phyloP scores from a whole-genome alignment of 805 yeast genomes.

The Cyberlindnera sargentensis region DNA sequence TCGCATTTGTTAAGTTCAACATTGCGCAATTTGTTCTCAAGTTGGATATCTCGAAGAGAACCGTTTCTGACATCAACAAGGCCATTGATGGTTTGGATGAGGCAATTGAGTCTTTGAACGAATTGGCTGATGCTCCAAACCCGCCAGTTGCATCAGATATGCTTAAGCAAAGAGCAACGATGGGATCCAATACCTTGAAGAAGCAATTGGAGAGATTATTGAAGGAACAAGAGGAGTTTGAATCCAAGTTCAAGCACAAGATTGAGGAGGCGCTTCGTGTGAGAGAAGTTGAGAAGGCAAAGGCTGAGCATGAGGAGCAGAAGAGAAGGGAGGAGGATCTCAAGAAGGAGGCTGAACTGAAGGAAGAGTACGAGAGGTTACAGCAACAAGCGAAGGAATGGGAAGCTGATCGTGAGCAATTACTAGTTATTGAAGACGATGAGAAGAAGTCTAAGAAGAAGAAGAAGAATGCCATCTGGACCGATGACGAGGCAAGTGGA shows the following conservation, averaged over 20 bases:
- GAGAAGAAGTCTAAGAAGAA: slow-evolving; percentile 29
- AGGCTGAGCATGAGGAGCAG: slow-evolving; percentile 42
- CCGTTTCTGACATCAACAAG: slow-evolving; percentile 49
- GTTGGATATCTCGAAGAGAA: slow-evolving; percentile 50
- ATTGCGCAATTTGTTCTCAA: slow-evolving; percentile 77
- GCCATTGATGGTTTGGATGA: slow-evolving; percentile 50
- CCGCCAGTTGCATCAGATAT: slow-evolving; percentile 80
- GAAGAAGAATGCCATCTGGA: slow-evolving; percentile 37
- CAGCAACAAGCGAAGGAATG: slow-evolving; percentile 54
- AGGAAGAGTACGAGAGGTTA: slow-evolving; percentile 40
- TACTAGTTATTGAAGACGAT: slow-evolving; percentile 29
- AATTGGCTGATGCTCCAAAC: slow-evolving; percentile 43
- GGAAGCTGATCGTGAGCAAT: slow-evolving; percentile 43
- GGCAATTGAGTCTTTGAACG: slow-evolving; percentile 54
- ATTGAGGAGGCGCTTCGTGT: slow-evolving; percentile 67
- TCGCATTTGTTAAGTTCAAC: slow-evolving; percentile 79
- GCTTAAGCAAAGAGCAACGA: slow-evolving; percentile 75
- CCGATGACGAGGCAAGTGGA: slow-evolving; percentile 36
- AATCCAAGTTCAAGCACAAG: slow-evolving; percentile 47
- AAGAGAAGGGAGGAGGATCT: slow-evolving; percentile 43
- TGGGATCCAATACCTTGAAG: slow-evolving; percentile 72
- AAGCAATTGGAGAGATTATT: slow-evolving; percentile 64
- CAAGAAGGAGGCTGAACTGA: slow-evolving; percentile 30
- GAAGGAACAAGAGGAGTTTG: slow-evolving; percentile 66
- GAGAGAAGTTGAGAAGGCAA: slow-evolving; percentile 38